phyloP scores from a whole-genome alignment of 805 yeast genomes.

The Kazachstania taianensis region DNA sequence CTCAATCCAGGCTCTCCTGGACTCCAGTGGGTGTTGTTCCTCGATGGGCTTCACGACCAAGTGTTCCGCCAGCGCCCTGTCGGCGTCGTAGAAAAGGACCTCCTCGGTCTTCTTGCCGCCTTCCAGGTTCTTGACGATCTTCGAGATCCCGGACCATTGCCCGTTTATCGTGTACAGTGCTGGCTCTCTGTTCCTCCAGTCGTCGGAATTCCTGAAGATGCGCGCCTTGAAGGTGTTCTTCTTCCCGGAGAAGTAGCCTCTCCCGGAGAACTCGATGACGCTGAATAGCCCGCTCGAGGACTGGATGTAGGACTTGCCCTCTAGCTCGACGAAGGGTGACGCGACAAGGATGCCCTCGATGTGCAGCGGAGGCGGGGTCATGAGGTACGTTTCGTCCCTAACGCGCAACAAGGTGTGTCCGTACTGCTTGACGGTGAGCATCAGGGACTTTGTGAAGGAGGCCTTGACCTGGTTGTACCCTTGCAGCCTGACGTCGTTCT shows the following conservation, averaged over 20 bases:
- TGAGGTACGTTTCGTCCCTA: conserved; percentile 56
- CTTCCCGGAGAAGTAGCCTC: conserved; percentile 93
- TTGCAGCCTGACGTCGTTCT: conserved; percentile 57
- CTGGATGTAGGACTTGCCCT: conserved; percentile 78
- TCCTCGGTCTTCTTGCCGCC: conserved; percentile 9
- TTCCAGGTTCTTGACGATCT: conserved; percentile 44
- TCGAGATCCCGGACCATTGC: conserved; percentile 86
- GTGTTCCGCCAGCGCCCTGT: conserved; percentile 41
- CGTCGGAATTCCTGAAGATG: conserved; percentile 48
- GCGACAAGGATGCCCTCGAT: conserved; percentile 88
- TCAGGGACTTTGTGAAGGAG: conserved; percentile 61
- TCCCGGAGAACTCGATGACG: conserved; percentile 72
- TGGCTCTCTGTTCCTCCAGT: conserved; percentile 46
- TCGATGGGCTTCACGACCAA: conserved; percentile 72
- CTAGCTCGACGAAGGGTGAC: conserved; percentile 89
- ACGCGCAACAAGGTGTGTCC: conserved; percentile 79
- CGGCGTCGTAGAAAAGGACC: conserved; percentile 55
- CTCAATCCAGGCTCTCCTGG: conserved; percentile 84
- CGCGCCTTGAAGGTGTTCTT: conserved; percentile 88
- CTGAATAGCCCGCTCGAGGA: conserved; percentile 68
- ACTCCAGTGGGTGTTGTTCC: conserved; percentile 72
- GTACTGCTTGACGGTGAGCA: conserved; percentile 78
- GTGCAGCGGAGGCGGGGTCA: conserved; percentile 91
- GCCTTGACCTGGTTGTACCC: conserved; percentile 90
- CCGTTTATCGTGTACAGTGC: conserved; percentile 78